Evolutionary conservation across 129 eudicot genomes (phyloP), one percentile per base, ranked within the genome.

Genomic region (Glebionis coronaria): DNA sequence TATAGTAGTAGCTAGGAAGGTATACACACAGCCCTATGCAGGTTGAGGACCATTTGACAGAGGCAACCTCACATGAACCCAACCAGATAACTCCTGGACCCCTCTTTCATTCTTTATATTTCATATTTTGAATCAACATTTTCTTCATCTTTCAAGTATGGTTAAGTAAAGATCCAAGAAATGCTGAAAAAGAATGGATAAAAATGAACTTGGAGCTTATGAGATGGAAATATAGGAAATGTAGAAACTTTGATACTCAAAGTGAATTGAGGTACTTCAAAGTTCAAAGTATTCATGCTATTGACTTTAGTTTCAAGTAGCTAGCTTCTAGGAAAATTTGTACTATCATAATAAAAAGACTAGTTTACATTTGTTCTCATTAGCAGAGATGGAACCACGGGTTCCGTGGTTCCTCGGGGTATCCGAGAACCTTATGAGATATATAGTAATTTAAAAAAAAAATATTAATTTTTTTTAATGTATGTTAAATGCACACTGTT

Each of bases 1-100:
- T n/a, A n/a, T n/a, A n/a, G n/a, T 77, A 70, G 76, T 64, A 70
- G 78, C 74, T 44, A 25, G 73, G 75, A 68, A 52, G 71, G 72
- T 45, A 74, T 76, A 69, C 80, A 76, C 80, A 15, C 65, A 61
- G 65, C 80, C 80, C 80, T 67, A 73, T 60, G 71, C 78, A 76
- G 70, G 70, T 68, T 58, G 58, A 79, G 84, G 89, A 73, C 78
- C 82, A 88, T 78, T 80, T 78, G 88, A 81, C 86, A 88, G 79
- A 72, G 87, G 63, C 92, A 75, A 82, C 80, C 77, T 88, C 92
- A 88, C 87, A 88, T 85, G 89, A 88, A 82, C 81, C 92, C 80
- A 88, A 83, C 92, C 89, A 88, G 88, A 82, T 84, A 73, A 85
- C 76, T 80, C 46, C 70, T 82, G 84, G 95, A 80, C 78, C 86